A percentile compares a stretch with the other conserved stretches of the same genome.
These are phyloP conservation scores for Collybiopsis confluens DNA, from an alignment of 768 basidiomycete species.

Conservation along the genomic window DNA sequence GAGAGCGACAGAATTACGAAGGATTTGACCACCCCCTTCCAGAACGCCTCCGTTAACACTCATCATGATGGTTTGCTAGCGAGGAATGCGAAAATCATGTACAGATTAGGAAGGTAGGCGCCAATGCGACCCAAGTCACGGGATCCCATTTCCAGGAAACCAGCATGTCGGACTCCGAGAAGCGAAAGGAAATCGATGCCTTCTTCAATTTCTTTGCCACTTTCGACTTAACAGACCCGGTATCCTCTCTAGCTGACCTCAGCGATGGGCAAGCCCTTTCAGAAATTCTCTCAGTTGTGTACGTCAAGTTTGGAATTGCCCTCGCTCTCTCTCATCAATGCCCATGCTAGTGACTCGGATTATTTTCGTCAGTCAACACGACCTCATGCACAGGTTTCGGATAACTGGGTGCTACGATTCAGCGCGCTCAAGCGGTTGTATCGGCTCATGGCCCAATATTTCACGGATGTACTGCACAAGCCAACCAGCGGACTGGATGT, in stretches of 20 bases:
- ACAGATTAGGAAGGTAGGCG: neutral
- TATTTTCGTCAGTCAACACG: slow-evolving; percentile 70
- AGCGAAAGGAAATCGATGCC: slow-evolving; percentile 67
- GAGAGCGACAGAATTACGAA: slow-evolving; percentile 64
- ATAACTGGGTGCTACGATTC: slow-evolving; percentile 90
- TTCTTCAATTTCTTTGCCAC: slow-evolving; percentile 79
- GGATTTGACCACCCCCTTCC: slow-evolving; percentile 68
- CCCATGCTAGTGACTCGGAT: slow-evolving; percentile 57
- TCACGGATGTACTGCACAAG: slow-evolving; percentile 77
- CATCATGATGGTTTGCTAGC: slow-evolving; percentile 4
- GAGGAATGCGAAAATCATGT: no score
- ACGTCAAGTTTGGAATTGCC: slow-evolving; percentile 25
- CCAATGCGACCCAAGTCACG: no score
- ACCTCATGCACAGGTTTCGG: slow-evolving; percentile 57
- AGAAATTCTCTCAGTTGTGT: slow-evolving; percentile 75
- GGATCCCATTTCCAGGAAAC: no score
- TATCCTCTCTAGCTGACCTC: slow-evolving; percentile 63
- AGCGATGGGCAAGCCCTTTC: slow-evolving; percentile 77
- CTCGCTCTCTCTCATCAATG: slow-evolving; percentile 4
- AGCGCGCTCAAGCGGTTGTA: slow-evolving; percentile 80
- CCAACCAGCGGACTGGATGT: slow-evolving; percentile 76
- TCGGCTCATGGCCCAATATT: slow-evolving; percentile 85
- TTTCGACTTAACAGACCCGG: slow-evolving; percentile 63
- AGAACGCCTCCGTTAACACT: slow-evolving; percentile 28
- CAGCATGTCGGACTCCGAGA: slow-evolving; percentile 37